Conservation (phyloP, 1,284 basidiomycete species). For the Ustilago xerochloae region DNA sequence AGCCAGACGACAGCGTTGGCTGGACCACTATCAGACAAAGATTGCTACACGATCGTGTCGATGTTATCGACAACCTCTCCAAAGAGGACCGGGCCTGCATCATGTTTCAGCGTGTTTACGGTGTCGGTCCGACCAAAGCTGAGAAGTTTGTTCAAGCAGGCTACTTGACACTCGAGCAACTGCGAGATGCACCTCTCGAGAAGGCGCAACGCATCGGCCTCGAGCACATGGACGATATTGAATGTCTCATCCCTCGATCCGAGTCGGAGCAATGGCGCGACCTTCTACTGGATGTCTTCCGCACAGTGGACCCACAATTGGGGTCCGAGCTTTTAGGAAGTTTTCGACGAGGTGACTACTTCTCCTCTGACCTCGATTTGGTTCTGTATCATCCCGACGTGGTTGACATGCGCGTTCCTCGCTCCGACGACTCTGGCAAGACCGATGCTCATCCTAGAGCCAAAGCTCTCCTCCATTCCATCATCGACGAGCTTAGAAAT, state of each 20-base stretch:
- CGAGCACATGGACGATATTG: constrained; percentile 30
- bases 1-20: constrained; percentile 37
- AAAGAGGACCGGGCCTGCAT: constrained; percentile 20
- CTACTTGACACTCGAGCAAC: constrained; percentile 28
- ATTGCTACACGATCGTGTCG: constrained; percentile 16
- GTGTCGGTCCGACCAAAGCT: constrained; percentile 27
- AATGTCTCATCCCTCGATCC: constrained; percentile 31
- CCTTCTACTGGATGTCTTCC: constrained; percentile 16
- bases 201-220: constrained; percentile 32
- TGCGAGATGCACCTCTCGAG: constrained; percentile 29
- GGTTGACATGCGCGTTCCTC: constrained; percentile 13
- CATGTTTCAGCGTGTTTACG: constrained; percentile 33
- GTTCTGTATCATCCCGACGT: constrained; percentile 33
- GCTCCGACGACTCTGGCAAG: not conserved
- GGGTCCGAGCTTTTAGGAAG: constrained; percentile 31
- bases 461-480: constrained; percentile 1
- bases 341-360: constrained; percentile 39
- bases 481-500: constrained; percentile 8
- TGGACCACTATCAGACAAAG: constrained; percentile 30
- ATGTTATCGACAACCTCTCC: constrained; percentile 19
- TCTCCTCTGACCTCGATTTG: constrained; percentile 43
- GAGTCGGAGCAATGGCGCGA: constrained; percentile 28
- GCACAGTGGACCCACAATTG: constrained; percentile 17
- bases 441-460: constrained; percentile 17
- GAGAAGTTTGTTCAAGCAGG: constrained; percentile 32